Evolutionary conservation across 2,329 filamentous ascomycete species (phyloP), one percentile per base, ranked within the genome.

Genomic region (Septoria petroselini): DNA sequence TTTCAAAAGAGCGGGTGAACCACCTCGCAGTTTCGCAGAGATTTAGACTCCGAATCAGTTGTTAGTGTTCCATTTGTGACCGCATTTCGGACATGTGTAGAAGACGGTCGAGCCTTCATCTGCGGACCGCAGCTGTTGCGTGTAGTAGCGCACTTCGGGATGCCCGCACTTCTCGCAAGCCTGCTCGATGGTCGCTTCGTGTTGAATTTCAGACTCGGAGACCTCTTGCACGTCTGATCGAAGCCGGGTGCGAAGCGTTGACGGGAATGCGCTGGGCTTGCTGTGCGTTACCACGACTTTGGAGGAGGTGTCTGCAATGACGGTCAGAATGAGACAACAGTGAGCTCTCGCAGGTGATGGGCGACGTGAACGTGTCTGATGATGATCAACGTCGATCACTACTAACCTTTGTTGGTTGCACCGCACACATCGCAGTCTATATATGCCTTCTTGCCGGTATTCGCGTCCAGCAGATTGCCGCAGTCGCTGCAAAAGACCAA

Each of bases 31-130:
- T 33, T 15, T 43, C 21, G n/a, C 11, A 31, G 7, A 4, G 14
- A 11, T 8, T 7, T 27, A 8, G 15, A 17, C 31, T 8, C 35
- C 38, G 39, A 33, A 45, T 76, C 73, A 84, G 65, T 85, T 84
- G 70, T 84, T 82, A 58, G 76, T 74, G 61, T 80, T 78, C 80
- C 71, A 75, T 85, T 86, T 91, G 71, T 88, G 76, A 52, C 88
- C 88, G 67, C 91, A 96, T 50, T 90, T 83, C 3, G 62, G 62
- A 72, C 91, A 96, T 53, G 79, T 85, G 72, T 89, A 95, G 65
- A 96, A 94, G 47, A 95, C 82, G 0, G 91, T 96, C 58, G 85
- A 88, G 54, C 93, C 93, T 81, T 97, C 91, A 69, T 98, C 93
- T 47, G 91, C 93, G 75, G 90, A 84, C 61, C 91, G 85, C 63